phyloP scores from a whole-genome alignment of 495 filamentous ascomycete genomes.

The Acidiella bohemica region DNA sequence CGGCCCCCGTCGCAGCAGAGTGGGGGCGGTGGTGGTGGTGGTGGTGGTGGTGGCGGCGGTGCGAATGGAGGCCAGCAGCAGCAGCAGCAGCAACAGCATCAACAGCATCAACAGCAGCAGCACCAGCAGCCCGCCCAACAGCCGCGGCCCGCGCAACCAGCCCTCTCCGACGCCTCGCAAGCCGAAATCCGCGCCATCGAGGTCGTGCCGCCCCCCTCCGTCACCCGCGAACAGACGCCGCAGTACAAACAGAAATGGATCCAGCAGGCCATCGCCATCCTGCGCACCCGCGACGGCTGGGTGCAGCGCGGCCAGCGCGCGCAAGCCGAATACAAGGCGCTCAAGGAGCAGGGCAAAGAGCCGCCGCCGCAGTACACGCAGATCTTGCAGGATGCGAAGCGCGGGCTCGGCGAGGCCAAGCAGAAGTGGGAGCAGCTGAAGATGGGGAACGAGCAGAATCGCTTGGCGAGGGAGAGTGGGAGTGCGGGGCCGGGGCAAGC shows the following conservation, averaged over 20 bases:
- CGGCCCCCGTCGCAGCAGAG: no score
- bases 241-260: neutral
- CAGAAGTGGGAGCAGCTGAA: slow-evolving; percentile 1
- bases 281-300: slow-evolving; percentile 1
- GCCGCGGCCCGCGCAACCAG: neutral
- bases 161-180: neutral
- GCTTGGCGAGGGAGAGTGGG: neutral
- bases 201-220: neutral
- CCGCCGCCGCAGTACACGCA: slow-evolving; percentile 1
- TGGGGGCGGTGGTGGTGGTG: no score
- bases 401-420: neutral
- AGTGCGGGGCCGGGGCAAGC: neutral
- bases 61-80: neutral
- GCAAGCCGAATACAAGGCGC: slow-evolving; percentile 6
- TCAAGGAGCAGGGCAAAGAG: slow-evolving; percentile 13
- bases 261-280: neutral
- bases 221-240: neutral
- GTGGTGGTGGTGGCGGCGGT: no score
- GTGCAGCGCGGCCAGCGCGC: neutral
- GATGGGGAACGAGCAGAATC: slow-evolving; percentile 4
- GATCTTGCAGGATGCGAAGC: slow-evolving; percentile 1
- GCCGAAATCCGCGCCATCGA: neutral
- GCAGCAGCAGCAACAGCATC: slow-evolving; percentile 7
- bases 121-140: slow-evolving; percentile 8
- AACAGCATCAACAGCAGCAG: slow-evolving; percentile 10